Evolutionary conservation across 768 basidiomycete species (phyloP), one percentile per base, ranked within the genome.

Genomic region (Lentinus tigrinus): DNA sequence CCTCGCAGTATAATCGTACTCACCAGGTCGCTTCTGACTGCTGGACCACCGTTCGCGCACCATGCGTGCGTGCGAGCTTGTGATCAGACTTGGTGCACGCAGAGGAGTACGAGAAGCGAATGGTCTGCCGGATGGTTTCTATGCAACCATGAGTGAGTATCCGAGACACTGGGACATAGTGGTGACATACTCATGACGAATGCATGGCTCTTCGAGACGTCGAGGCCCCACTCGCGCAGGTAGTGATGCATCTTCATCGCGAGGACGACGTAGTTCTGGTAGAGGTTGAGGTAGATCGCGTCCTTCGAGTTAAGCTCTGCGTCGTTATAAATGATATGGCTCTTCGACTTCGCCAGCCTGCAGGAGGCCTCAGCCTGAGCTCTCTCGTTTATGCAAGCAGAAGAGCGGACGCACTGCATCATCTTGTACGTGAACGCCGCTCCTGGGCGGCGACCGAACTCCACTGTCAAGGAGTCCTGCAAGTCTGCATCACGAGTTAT

Each of bases 181-280:
- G n/a, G n/a, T n/a, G 11, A 70, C 81, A 52, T 63, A 90, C 91
- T 74, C 38, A 76, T 71, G 47, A 92, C 71, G 63, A 90, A 90
- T 17, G 67, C 66, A 27, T 67, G 65, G 56, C 78, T 81, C 59
- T 74, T 81, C 31, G 62, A 66, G n/a, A 76, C 63, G 49, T 75
- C 73, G 17, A 77, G 60, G 14, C 80, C 77, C 85, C 84, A 88
- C 51, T 79, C 78, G 36, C 80, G 78, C 34, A 98, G 74, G 69
- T 98, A 97, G 52, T 82, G 79, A 58, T 92, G 85, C 81, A 93
- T 89, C 74, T 92, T 96, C 79, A 94, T 87, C 0, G 90, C 92
- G 3, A 85, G 79, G 42, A 97, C 71, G 28, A 91, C 72, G 67
- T 95, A 89, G 66, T 87, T 91, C 69, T 93, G 90, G 70, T 93